phyloP scores from a whole-genome alignment of 345 rosid species.

The Melaleuca alternifolia region DNA sequence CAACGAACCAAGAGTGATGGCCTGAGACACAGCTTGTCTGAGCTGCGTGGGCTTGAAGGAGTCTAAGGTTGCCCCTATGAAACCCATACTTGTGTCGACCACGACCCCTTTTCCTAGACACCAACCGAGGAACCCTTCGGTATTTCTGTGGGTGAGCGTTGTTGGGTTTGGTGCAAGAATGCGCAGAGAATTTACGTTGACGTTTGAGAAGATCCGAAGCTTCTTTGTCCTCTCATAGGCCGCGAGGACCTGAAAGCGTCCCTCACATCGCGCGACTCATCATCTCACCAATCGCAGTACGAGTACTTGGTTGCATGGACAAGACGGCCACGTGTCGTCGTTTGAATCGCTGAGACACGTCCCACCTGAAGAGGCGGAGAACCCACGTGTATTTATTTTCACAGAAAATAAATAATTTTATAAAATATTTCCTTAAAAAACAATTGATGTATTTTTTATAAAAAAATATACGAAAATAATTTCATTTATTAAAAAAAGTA shows the following conservation, averaged over 20 bases:
- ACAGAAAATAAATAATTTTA: too few relatives aligned
- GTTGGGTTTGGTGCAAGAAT: not conserved
- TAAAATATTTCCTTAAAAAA: too few relatives aligned
- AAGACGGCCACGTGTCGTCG: not conserved
- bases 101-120: not conserved
- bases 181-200: not conserved
- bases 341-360: not conserved
- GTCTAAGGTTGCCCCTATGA: conserved; percentile 23
- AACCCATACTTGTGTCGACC: conserved; percentile 7
- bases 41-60: conserved; percentile 37
- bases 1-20: conserved; percentile 40
- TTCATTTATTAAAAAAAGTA: too few relatives aligned
- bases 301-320: not conserved
- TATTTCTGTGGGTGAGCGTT: not conserved
- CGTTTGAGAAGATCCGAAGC: not conserved
- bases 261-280: not conserved
- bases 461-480: too few relatives aligned
- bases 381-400: too few relatives aligned
- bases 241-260: not conserved
- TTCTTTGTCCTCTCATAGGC: not conserved
- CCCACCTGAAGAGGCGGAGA: not conserved
- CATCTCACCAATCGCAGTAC: not conserved
- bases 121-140: not conserved
- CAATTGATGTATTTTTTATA: too few relatives aligned
- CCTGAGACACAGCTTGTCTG: conserved; percentile 38